Base-by-base conservation (phyloP, 139 green algal species). In the Closterium sp. region DNA sequence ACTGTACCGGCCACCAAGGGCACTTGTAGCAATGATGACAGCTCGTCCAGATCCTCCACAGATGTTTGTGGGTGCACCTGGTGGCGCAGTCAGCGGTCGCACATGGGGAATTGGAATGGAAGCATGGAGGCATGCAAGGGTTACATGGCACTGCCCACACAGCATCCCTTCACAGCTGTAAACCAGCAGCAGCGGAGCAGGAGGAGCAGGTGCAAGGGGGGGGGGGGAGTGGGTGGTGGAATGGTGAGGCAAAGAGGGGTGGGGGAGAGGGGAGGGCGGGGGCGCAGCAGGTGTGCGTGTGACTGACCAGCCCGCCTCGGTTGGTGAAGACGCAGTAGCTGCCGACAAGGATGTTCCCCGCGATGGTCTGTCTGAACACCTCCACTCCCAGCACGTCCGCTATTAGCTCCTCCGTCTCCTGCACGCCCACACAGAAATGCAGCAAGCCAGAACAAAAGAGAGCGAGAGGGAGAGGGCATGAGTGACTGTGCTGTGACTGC, bases 1-100 rank as follows among this genome's bases (percentile, higher is more conserved):
- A 99, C 95, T 0, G 98, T 99, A 23, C 98, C 98, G 33, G 98
- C 98, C 9, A 99, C 98, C 43, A 99, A 94, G 12, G 98, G 98
- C 32, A 99, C 96, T 94, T 99, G 97, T 32, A 94, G 93, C 86
- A 99, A 94, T 1, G 95, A 97, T 34, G 97, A 98, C 31, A 99
- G 96, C 96, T 99, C 98, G 91, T 99, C 98, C 84, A 99, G 94
- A 91, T 99, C 98, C 92, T 99, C 97, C 7, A 99, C 95, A n/a
- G 94, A 98, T 16, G 98, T 99, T 84, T 98, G 96, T 2, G 97
- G 97, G 90, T 98, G 97, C 38, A 99, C 97, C 89, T 96, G 88
- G 21, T 30, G 21, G 84, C 38, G 84, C 9, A 30, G 33, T 30
- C 31, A 34, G 84, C 21, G 8, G 21, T 31, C 21, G 33, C 25